Percentiles rank a stretch among this genome's conserved stretches.
Evolutionary conservation across 441 rosid species (phyloP).

Genomic region (Flueggea neowawraea): DNA sequence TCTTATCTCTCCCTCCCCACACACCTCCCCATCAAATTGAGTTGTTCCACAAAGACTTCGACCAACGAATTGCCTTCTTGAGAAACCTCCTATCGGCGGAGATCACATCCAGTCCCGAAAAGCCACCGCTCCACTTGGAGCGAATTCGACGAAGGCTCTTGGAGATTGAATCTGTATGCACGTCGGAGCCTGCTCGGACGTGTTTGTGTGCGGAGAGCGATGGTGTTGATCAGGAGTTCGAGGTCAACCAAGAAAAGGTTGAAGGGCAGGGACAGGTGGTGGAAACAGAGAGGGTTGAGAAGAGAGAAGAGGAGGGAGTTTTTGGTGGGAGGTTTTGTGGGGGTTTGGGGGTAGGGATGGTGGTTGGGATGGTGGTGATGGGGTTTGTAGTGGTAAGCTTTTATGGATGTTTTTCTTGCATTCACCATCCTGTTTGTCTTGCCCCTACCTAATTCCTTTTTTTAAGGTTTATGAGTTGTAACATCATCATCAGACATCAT

Average conservation of each 20-base stretch:
- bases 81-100: conserved; percentile 50
- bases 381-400: conserved; percentile 20
- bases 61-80: conserved; percentile 39
- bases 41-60: conserved; percentile 27
- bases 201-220: conserved; percentile 41
- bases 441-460: conserved; percentile 31
- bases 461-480: background rate
- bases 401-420: conserved; percentile 18
- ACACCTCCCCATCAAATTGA: conserved; percentile 11
- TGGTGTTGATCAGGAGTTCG: conserved; percentile 11
- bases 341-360: conserved; percentile 25
- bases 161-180: conserved; percentile 26
- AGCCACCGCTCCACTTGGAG: conserved; percentile 26
- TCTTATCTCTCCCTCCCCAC: conserved; percentile 15
- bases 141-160: conserved; percentile 23
- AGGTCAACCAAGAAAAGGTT: background rate
- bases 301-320: conserved; percentile 4
- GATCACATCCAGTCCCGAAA: conserved; percentile 30
- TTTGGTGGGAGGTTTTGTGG: conserved; percentile 11
- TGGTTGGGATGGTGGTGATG: conserved; percentile 34
- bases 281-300: background rate
- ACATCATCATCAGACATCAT: background rate
- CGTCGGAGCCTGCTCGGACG: conserved; percentile 20
- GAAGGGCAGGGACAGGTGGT: background rate
- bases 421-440: background rate